Evolutionary conservation across 106 monocot genomes (phyloP), one percentile per base, ranked within the genome.

Genomic region (Dioscorea alata): DNA sequence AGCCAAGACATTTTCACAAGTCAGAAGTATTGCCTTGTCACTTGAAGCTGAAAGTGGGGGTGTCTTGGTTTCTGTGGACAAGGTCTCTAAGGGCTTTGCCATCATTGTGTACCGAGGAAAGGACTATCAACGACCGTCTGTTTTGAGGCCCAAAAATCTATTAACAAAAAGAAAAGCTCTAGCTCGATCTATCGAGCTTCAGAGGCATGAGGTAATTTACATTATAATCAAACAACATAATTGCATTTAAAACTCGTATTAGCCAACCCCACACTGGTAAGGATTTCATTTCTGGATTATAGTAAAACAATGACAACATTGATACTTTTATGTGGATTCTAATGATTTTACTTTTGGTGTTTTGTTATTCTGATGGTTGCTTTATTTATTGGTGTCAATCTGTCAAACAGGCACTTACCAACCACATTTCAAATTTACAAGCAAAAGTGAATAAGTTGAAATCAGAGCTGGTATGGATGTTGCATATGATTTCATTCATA

Each of bases 41-140:
- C 79, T 99, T 32, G 97, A 99, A 79, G 92, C 92, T 33, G 97
- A 99, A 68, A 99, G 97, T 74, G 85, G 97, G 13, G 97, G 97
- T 20, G 59, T 92, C 23, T 73, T 99, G 48, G 92, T 99, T 23
- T 92, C 92, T 69, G 97, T 99, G 57, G 97, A 99, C 75, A 99
- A 99, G 68, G 71, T 99, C 42, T 99, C 97, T 17, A 99, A 99
- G 59, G 92, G 92, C 13, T 99, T 75, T 78, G 92, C 97, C 9
- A 73, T 99, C 48, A 52, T 99, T 62, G 83, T 99, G 18, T 99
- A 67, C 50, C 82, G 97, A 7, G 97, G 97, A 28, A 99, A 81
- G 75, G 88, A 89, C 49, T 99, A 99, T 69, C 54, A 66, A 21
- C 69, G 92, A 17, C 97, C 97, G 68, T 32, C 76, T 73, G 67